phyloP scores from a whole-genome alignment of 345 rosid genomes.

The Sonneratia alba region DNA sequence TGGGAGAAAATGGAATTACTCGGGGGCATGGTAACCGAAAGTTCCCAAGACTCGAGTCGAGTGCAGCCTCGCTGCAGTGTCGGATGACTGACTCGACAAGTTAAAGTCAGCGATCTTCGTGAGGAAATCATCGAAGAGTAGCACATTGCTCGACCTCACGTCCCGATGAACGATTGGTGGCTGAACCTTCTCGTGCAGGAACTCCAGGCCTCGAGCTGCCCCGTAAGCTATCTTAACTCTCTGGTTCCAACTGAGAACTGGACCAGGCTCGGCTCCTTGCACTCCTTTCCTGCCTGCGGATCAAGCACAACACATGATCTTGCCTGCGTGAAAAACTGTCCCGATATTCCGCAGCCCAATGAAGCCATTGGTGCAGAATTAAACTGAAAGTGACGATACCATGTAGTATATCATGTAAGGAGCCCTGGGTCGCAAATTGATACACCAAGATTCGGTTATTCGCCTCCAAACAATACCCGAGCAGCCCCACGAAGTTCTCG shows the following conservation, averaged over 20 bases:
- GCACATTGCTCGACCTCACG: slow-evolving; percentile 91
- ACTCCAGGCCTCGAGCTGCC: slow-evolving; percentile 91
- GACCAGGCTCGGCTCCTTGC: slow-evolving; percentile 95
- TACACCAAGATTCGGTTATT: slow-evolving; percentile 69
- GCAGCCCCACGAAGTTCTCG: slow-evolving; percentile 73
- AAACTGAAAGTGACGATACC: slow-evolving; percentile 27
- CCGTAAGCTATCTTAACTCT: slow-evolving; percentile 86
- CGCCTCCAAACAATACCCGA: slow-evolving; percentile 75
- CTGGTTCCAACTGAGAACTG: slow-evolving; percentile 76
- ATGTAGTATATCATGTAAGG: slow-evolving; percentile 87
- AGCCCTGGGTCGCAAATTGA: slow-evolving; percentile 70
- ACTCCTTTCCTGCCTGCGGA: slow-evolving; percentile 84
- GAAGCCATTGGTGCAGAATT: background rate
- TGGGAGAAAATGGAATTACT: slow-evolving; percentile 25
- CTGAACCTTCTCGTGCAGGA: slow-evolving; percentile 85
- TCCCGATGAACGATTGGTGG: slow-evolving; percentile 91
- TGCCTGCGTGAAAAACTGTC: too few relatives aligned
- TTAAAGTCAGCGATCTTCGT: slow-evolving; percentile 92
- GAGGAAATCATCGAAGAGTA: slow-evolving; percentile 65
- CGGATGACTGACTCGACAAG: slow-evolving; percentile 78
- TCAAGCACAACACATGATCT: too few relatives aligned
- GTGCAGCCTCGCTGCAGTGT: slow-evolving; percentile 84
- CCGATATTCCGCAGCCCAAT: background rate
- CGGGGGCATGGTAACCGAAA: slow-evolving; percentile 99
- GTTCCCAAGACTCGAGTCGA: slow-evolving; percentile 97